A percentile compares a stretch with the other conserved stretches of the same genome.
phyloP scores from a whole-genome alignment of 345 rosid genomes.

The Limnanthes douglasii region DNA sequence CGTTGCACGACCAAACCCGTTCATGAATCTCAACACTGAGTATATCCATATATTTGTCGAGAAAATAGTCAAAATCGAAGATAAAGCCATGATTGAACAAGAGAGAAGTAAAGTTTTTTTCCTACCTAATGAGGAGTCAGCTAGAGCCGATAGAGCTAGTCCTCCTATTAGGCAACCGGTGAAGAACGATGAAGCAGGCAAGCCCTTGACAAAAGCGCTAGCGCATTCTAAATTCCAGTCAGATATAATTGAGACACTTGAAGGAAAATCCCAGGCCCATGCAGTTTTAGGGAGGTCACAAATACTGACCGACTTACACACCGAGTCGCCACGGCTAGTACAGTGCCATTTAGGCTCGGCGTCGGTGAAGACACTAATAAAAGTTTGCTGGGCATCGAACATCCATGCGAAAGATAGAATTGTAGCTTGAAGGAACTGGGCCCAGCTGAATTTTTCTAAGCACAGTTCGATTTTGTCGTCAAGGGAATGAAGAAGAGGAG shows the following conservation, averaged over 20 bases:
- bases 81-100: conserved; percentile 25
- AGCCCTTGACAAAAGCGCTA: conserved; percentile 23
- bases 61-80: conserved; percentile 19
- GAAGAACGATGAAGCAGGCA: conserved; percentile 52
- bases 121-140: conserved; percentile 47
- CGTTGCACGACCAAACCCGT: conserved; percentile 34
- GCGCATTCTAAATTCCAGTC: conserved; percentile 44
- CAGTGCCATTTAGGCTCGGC: conserved; percentile 44
- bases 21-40: conserved; percentile 20
- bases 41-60: conserved; percentile 32
- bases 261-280: conserved; percentile 34
- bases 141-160: conserved; percentile 26
- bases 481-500: conserved; percentile 13
- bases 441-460: conserved; percentile 26
- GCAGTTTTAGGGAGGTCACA: conserved; percentile 25
- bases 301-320: conserved; percentile 14
- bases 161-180: conserved; percentile 47
- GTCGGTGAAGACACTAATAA: conserved; percentile 46
- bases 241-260: conserved; percentile 24
- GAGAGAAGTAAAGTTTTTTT: conserved; percentile 34
- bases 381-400: conserved; percentile 59
- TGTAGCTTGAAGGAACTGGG: conserved; percentile 31
- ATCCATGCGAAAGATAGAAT: conserved; percentile 36
- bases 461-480: conserved; percentile 29
- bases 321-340: conserved; percentile 1